Conservation (phyloP, 1,139 yeast species). For the Debaryomycetaceae sp. region DNA sequence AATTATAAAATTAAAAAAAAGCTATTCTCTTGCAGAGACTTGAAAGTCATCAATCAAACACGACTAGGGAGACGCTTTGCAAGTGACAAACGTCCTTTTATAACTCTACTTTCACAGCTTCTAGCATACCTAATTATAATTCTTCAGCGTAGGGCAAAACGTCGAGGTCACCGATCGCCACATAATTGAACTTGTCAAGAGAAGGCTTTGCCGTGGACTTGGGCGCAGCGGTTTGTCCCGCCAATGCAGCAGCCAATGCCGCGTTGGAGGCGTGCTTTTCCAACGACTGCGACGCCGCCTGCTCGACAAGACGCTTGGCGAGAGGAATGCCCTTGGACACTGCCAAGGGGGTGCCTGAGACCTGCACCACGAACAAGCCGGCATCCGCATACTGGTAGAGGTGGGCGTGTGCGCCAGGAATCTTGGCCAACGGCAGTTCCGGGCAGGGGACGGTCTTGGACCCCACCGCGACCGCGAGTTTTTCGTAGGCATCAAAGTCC, state of each 20-base stretch:
- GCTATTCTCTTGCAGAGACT: no score
- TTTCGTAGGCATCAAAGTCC: constrained; percentile 60
- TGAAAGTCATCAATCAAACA: no score
- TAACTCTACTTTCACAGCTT: no score
- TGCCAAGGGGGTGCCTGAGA: constrained; percentile 48
- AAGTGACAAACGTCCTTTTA: no score
- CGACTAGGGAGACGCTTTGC: no score
- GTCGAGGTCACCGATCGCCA: constrained; percentile 84
- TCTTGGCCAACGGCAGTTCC: constrained; percentile 35
- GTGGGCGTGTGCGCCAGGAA: constrained; percentile 49
- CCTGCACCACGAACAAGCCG: constrained; percentile 67
- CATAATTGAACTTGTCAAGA: constrained; percentile 66
- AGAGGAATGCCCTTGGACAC: constrained; percentile 55
- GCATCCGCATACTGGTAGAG: constrained; percentile 67
- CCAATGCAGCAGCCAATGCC: constrained; percentile 33
- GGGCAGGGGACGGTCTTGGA: constrained; percentile 45
- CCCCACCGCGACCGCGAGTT: constrained; percentile 65
- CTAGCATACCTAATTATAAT: constrained; percentile 51
- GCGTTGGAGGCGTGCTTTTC: constrained; percentile 34
- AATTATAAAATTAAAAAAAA: no score
- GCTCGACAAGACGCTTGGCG: constrained; percentile 44
- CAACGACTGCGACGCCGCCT: constrained; percentile 27
- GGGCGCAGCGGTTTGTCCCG: constrained; percentile 36
- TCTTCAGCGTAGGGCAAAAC: constrained; percentile 86
- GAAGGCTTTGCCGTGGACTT: constrained; percentile 43